These are phyloP conservation scores for Podaxis mareebaensis DNA, from an alignment of 768 basidiomycete genomes.

Conservation along the genomic window DNA sequence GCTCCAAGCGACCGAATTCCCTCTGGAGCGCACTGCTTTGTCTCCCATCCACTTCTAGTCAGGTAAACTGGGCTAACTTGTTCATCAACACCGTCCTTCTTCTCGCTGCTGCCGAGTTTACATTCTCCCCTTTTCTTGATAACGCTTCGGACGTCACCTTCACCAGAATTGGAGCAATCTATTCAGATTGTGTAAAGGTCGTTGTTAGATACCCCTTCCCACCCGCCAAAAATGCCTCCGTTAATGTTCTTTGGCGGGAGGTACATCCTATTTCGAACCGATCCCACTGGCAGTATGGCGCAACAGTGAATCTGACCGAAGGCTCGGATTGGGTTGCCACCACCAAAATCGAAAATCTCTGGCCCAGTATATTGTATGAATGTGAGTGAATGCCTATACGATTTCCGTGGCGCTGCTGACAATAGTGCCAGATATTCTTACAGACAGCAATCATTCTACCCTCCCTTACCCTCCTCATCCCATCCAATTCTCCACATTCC, in stretches of 20 bases:
- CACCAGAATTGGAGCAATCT: slow-evolving; percentile 70
- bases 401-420: slow-evolving; percentile 9
- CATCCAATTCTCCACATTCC: slow-evolving; percentile 71
- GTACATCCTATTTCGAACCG: slow-evolving; percentile 19
- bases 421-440: slow-evolving; percentile 40
- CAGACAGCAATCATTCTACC: slow-evolving; percentile 40
- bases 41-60: slow-evolving; percentile 34
- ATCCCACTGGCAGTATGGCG: slow-evolving; percentile 55
- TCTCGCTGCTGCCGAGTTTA: slow-evolving; percentile 47
- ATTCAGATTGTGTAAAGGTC: slow-evolving; percentile 63
- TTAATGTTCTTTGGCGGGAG: slow-evolving; percentile 50
- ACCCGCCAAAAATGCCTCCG: slow-evolving; percentile 32
- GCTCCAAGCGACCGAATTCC: slow-evolving; percentile 8
- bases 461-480: slow-evolving; percentile 52
- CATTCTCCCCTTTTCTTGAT: slow-evolving; percentile 55
- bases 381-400: slow-evolving; percentile 41
- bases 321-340: slow-evolving; percentile 62
- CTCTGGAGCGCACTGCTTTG: slow-evolving; percentile 31
- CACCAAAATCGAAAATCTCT: slow-evolving; percentile 55
- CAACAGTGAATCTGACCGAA: slow-evolving; percentile 41
- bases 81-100: slow-evolving; percentile 35
- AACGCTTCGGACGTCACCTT: slow-evolving; percentile 57
- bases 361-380: slow-evolving; percentile 71
- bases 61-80: slow-evolving; percentile 30
- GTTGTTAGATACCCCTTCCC: slow-evolving; percentile 56